Base-by-base conservation (phyloP, 106 monocot genomes). In the Ottelia alismoides region DNA sequence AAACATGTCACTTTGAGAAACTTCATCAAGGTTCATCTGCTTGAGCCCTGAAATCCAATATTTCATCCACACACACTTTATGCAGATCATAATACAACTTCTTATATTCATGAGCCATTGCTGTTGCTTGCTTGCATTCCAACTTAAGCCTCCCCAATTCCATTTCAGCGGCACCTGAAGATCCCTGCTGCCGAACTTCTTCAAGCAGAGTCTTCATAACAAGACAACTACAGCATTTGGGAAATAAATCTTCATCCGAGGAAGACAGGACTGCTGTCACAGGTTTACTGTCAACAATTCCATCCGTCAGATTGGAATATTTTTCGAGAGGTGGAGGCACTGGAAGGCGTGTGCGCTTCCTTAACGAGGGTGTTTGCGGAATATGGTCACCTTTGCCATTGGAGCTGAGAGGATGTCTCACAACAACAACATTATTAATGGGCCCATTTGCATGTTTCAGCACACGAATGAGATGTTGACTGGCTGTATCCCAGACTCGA, bases 381-480 rank as follows among this genome's bases (percentile, higher is more conserved):
- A 68, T 63, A 58, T 18, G 53, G 14, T 25, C 30, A 29, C 5
- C 65, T 62, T 67, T 71, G 68, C 18, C 26, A 45, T 20, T 31
- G 30, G 48, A 28, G 23, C 11, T 29, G n/a, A 31, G 28, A 23
- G 70, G 70, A 22, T 64, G 66, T 62, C 53, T 78, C 11, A 92
- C 66, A 25, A 92, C 57, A 11, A 87, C 25, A 47, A 92, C 69
- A 67, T 92, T 92, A 55, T 69, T 92, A 51, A 92, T 56, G 56
- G 86, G 82, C 43, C 79, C n/a, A n/a, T 94, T 83, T 43, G 69
- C 60, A 50, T 81, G 76, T 54, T 89, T 96, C 20, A 85, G 51
- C 44, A 82, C 30, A 25, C 79, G 85, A 65, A 70, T 65, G 16
- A 74, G 74, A 30, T 73, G 68, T 47, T 61, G 62, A 52, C 28